A percentile compares a stretch with the other conserved stretches of the same genome.
These are phyloP conservation scores for Taphrina deformans DNA, from an alignment of 1,139 yeast species.

Conservation along the genomic window DNA sequence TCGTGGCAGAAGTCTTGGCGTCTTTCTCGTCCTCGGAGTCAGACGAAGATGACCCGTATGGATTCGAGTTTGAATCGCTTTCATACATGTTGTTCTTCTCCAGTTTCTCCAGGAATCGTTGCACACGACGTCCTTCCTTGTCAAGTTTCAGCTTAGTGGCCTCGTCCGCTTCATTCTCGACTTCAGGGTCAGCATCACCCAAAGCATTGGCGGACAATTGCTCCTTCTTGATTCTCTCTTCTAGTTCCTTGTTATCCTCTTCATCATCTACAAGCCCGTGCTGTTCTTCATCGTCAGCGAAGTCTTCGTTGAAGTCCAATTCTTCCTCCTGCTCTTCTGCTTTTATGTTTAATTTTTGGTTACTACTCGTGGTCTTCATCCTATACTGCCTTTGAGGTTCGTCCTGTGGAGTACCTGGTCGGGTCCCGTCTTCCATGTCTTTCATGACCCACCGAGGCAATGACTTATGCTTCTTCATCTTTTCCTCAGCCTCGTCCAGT, in stretches of 20 bases:
- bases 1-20: slow-evolving; percentile 31
- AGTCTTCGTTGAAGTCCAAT: slow-evolving; percentile 91
- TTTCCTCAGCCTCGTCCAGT: slow-evolving; percentile 86
- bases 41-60: slow-evolving; percentile 36
- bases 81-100: slow-evolving; percentile 90
- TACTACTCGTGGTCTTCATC: slow-evolving; percentile 27
- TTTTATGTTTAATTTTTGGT: slow-evolving; percentile 12
- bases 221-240: slow-evolving; percentile 82
- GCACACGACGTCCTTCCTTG: slow-evolving; percentile 83
- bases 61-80: slow-evolving; percentile 75
- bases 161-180: slow-evolving; percentile 55
- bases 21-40: slow-evolving; percentile 31
- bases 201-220: slow-evolving; percentile 82
- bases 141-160: slow-evolving; percentile 76
- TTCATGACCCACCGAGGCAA: slow-evolving; percentile 96
- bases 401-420: slow-evolving; percentile 31
- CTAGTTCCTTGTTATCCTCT: slow-evolving; percentile 88
- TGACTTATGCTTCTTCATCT: slow-evolving; percentile 51
- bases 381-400: slow-evolving; percentile 26
- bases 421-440: slow-evolving; percentile 43
- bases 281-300: slow-evolving; percentile 98
- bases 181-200: slow-evolving; percentile 60
- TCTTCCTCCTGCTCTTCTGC: slow-evolving; percentile 64
- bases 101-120: slow-evolving; percentile 78
- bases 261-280: slow-evolving; percentile 97